Base-by-base conservation (phyloP, 2,329 filamentous ascomycete genomes). In the Aspergillus ochraceus region DNA sequence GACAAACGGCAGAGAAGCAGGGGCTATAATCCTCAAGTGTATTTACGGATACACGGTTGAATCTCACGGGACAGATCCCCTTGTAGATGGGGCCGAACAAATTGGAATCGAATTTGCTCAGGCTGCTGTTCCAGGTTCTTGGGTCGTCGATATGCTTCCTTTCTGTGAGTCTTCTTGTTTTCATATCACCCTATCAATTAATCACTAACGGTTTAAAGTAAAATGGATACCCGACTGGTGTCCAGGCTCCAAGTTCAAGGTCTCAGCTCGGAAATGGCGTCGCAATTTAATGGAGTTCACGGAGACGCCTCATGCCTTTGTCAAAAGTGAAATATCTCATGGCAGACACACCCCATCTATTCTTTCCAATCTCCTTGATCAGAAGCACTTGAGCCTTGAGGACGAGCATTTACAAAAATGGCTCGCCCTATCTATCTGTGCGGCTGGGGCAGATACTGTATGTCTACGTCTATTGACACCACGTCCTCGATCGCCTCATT, bases 41-140 rank as follows among this genome's bases (percentile, higher is more conserved):
- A 49, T 47, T n/a, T 57, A 57, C 24, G 54, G 54, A 14, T 57
- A 57, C 32, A 30, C 46, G 20, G 39, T 39, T 11, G 54, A 57
- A 6, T 24, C 54, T 4, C 47, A 57, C 2, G 49, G 20, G 6
- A 32, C 14, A 14, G 54, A 57, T 36, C 54, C 54, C 6, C 47
- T 57, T 14, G n/a, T 57, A 8, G 49, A 39, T 17, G 22, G 50
- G 47, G 54, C 49, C 14, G 47, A 57, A 10, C 42, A 46, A 10
- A 49, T 29, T 20, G 51, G 50, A 47, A 32, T 26, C 5, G 54
- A 57, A n/a, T 57, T 57, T 49, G 50, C 54, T 1, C 30, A 49
- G n/a, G 45, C 49, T 2, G 32, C 36, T 3, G 29, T 42, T 26
- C 54, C 54, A 2, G 54, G 54, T 2, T 24, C 30, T 10, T 57